Evolutionary conservation across 2,329 filamentous ascomycete genomes (phyloP).

Genomic region (Talaromyces rugulosus): DNA sequence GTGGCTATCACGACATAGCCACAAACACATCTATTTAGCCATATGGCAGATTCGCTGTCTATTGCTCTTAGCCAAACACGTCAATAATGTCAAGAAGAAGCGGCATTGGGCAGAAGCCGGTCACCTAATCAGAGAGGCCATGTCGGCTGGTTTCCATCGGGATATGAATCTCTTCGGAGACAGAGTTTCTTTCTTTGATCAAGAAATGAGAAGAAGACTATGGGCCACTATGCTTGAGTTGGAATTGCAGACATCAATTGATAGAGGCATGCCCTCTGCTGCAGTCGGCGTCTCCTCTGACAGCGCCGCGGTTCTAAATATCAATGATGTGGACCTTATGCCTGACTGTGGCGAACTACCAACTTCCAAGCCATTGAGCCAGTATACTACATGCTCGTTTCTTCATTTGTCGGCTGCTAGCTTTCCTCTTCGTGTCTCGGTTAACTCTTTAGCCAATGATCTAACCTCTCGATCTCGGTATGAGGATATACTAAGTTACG

Average conservation of each 20-base stretch:
- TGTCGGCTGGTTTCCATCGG: constrained; percentile 49
- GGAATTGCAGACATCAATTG: constrained; percentile 49
- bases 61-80: constrained; percentile 43
- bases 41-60: constrained; percentile 50
- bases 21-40: constrained; percentile 46
- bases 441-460: constrained; percentile 26
- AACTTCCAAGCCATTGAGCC: constrained; percentile 15
- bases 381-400: constrained; percentile 24
- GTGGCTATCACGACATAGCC: constrained; percentile 35
- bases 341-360: constrained; percentile 15
- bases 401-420: constrained; percentile 21
- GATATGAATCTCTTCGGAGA: constrained; percentile 38
- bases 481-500: constrained; percentile 23
- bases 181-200: constrained; percentile 41
- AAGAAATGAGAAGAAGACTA: constrained; percentile 47
- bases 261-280: constrained; percentile 45
- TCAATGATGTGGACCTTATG: constrained; percentile 25
- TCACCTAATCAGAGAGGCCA: constrained; percentile 44
- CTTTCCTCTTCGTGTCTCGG: constrained; percentile 22
- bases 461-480: constrained; percentile 18
- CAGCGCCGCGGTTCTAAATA: constrained; percentile 17
- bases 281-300: constrained; percentile 16
- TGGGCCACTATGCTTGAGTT: constrained; percentile 51
- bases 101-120: constrained; percentile 48
- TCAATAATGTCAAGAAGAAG: constrained; percentile 48